Conservation (phyloP, 352 stramenopile genomes). For the Phytopythium sindhum region DNA sequence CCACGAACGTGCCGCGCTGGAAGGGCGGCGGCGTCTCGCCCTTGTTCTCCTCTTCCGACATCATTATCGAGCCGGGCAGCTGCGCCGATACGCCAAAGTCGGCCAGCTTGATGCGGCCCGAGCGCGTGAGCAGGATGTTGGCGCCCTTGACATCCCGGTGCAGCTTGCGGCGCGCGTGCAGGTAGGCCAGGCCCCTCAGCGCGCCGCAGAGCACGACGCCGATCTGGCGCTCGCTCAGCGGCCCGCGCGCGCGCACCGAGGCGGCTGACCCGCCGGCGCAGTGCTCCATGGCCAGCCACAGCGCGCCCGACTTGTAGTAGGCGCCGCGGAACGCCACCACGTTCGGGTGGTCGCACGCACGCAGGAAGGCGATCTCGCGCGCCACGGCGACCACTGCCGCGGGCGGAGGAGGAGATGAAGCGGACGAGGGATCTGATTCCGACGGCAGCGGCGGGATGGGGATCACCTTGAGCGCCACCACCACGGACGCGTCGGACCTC, state of each 20-base stretch:
- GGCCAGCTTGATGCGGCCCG: conserved; percentile 93
- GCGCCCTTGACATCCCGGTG: conserved; percentile 93
- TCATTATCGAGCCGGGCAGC: conserved; percentile 12
- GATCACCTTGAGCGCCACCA: conserved; percentile 76
- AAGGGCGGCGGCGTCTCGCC: conserved; percentile 25
- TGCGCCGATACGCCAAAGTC: conserved; percentile 89
- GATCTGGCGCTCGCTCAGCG: conserved; percentile 67
- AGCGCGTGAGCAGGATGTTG: conserved; percentile 93
- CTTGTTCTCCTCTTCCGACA: neutral
- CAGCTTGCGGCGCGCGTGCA: conserved; percentile 84
- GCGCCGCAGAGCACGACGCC: conserved; percentile 75
- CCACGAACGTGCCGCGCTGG: conserved; percentile 75
- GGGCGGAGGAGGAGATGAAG: conserved; percentile 60
- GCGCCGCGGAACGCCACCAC: conserved; percentile 73
- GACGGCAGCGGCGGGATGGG: conserved; percentile 54
- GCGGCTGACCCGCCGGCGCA: conserved; percentile 80
- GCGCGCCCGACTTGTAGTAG: conserved; percentile 80
- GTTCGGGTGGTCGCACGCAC: conserved; percentile 71
- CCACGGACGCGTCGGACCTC: conserved; percentile 26
- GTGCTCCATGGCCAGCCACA: conserved; percentile 90
- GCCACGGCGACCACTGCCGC: conserved; percentile 64
- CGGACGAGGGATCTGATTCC: conserved; percentile 18
- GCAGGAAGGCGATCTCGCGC: conserved; percentile 68
- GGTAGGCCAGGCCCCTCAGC: conserved; percentile 74
- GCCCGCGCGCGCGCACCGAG: conserved; percentile 44